Evolutionary conservation across 2,329 filamentous ascomycete species (phyloP), one percentile per base, ranked within the genome.

Genomic region (Rhynchosporium secalis): DNA sequence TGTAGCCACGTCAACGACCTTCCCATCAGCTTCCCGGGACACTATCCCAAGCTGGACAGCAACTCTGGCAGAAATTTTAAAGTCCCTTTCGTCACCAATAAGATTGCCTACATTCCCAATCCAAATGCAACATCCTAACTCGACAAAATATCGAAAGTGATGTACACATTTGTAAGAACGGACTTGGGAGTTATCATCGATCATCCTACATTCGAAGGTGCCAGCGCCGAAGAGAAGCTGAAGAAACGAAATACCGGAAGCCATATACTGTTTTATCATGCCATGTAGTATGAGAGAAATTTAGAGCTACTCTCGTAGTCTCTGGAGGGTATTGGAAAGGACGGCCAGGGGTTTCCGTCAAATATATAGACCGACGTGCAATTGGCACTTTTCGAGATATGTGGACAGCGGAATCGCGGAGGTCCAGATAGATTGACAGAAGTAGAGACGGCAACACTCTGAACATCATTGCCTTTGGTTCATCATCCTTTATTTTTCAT

Each of bases 131-230:
- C 20, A 20, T 20, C 56, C 41, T 54, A n/a, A 48, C 61, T 70
- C 0, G 66, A 66, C 1, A 33, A 43, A 26, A 62, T 64, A 8
- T 64, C 65, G 36, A 65, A 58, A 41, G 48, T 33, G 2, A 65
- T 69, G 55, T 69, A 70, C 49, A 3, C 20, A 10, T 62, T 62
- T 38, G 58, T 66, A 10, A 29, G 64, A 13, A 15, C 46, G 3
- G 58, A 58, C 1, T 36, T 66, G 5, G 36, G 29, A 2, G 56
- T 66, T 7, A 33, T 63, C 4, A 56, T 66, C 31, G 61, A 66
- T 33, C 61, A 63, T 56, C 61, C 61, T 15, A 62, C 51, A 9
- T 46, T 33, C n/a, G 56, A 45, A 2, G 26, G 28, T 38, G 48
- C 28, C 20, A 55, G 15, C 3, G 29, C 5, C 9, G 56, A 56